Evolutionary conservation across 2,329 filamentous ascomycete genomes (phyloP).

Genomic region (Diaporthe sp.): DNA sequence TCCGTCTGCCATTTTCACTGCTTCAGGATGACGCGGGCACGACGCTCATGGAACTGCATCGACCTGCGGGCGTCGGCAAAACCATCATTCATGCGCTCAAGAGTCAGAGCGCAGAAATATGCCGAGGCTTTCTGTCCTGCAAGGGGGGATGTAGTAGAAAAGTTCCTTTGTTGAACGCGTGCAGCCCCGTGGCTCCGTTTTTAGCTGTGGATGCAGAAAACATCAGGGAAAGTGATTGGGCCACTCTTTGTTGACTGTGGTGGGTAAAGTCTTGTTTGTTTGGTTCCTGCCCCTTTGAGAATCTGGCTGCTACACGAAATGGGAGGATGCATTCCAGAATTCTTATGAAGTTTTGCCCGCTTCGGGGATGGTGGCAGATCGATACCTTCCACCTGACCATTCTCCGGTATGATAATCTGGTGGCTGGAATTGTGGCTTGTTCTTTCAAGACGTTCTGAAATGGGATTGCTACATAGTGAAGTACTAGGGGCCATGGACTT

Average conservation of each 20-base stretch:
- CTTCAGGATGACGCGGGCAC: background rate
- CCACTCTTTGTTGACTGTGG: background rate
- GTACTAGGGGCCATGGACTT: background rate
- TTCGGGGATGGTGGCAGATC: background rate
- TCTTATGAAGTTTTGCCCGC: too few species aligned
- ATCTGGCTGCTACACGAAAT: background rate
- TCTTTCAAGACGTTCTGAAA: background rate
- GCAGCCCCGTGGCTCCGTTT: background rate
- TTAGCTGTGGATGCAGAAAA: background rate
- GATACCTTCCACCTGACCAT: too few species aligned
- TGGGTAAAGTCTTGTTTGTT: background rate
- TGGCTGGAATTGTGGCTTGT: conserved; percentile 4
- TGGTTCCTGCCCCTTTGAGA: background rate
- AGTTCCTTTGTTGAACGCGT: background rate
- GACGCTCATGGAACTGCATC: background rate
- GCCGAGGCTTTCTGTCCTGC: background rate
- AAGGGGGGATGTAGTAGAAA: conserved; percentile 1
- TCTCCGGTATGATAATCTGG: background rate
- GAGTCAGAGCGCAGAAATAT: background rate
- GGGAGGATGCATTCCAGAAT: background rate
- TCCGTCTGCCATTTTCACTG: background rate
- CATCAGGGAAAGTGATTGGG: too few species aligned
- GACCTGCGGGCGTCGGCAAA: background rate
- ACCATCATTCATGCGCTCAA: background rate
- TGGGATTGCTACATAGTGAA: background rate